A percentile compares a stretch with the other conserved stretches of the same genome.
phyloP scores from a whole-genome alignment of 2,329 filamentous ascomycete species.

The Aphanocladium album region DNA sequence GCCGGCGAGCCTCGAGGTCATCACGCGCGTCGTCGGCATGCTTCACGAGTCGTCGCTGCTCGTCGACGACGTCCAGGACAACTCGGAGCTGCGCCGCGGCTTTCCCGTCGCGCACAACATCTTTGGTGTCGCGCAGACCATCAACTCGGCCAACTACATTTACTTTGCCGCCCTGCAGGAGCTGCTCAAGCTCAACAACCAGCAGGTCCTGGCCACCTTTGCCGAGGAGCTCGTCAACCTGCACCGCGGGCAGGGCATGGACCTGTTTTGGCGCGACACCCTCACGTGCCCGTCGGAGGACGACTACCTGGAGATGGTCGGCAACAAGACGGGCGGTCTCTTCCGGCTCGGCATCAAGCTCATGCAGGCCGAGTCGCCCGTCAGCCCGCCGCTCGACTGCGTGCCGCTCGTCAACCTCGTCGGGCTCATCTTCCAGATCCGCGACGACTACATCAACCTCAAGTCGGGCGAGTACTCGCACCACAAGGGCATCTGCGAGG shows the following conservation, averaged over 20 bases:
- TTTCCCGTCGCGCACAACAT: constrained; percentile 79
- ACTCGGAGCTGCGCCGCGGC: constrained; percentile 68
- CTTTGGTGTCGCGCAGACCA: constrained; percentile 81
- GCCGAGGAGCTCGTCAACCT: constrained; percentile 80
- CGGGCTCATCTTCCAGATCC: constrained; percentile 84
- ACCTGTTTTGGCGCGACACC: constrained; percentile 83
- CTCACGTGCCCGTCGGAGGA: constrained; percentile 79
- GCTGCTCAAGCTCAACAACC: constrained; percentile 65
- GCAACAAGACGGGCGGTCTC: constrained; percentile 83
- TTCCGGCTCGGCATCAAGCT: constrained; percentile 81
- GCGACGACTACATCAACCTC: constrained; percentile 92
- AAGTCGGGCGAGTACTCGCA: constrained; percentile 67
- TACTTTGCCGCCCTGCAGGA: constrained; percentile 78
- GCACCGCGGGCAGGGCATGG: constrained; percentile 85
- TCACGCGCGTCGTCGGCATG: constrained; percentile 78
- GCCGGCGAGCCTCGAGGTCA: constrained; percentile 61
- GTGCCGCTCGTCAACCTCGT: constrained; percentile 80
- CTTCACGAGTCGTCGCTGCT: constrained; percentile 79
- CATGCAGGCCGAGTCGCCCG: constrained; percentile 71
- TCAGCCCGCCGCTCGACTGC: constrained; percentile 54
- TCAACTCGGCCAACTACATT: constrained; percentile 86
- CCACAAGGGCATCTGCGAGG: constrained; percentile 93
- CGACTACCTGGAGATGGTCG: constrained; percentile 92
- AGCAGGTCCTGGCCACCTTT: constrained; percentile 63
- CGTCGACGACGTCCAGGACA: constrained; percentile 85